Evolutionary conservation across 805 yeast species (phyloP).

Genomic region (Candida montana): DNA sequence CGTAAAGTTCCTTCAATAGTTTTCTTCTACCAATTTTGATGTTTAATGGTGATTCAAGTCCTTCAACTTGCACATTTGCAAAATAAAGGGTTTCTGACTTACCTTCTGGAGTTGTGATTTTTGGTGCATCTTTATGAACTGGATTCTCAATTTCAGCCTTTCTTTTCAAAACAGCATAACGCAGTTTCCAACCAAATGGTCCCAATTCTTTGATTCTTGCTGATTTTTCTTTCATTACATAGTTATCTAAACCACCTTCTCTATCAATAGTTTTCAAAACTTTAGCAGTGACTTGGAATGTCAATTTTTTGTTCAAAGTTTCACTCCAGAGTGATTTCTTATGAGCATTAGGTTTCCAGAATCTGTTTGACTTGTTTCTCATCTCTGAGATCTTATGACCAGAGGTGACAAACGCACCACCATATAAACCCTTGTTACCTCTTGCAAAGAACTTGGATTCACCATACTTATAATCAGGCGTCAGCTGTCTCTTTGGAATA

Average conservation of each 20-base stretch:
- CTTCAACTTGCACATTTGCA: constrained; percentile 33
- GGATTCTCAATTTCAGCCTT: constrained; percentile 36
- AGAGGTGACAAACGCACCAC: constrained; percentile 74
- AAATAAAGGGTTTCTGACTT: constrained; percentile 41
- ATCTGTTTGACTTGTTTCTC: constrained; percentile 63
- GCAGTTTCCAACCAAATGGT: constrained; percentile 84
- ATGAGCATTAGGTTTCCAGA: constrained; percentile 83
- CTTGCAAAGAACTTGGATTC: constrained; percentile 75
- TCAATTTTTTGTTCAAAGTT: constrained; percentile 47
- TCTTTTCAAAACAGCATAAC: constrained; percentile 60
- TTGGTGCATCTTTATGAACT: constrained; percentile 32
- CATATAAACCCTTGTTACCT: constrained; percentile 83
- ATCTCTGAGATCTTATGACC: constrained; percentile 78
- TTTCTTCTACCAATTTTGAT: constrained; percentile 62
- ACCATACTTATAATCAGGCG: constrained; percentile 74
- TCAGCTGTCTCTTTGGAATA: constrained; percentile 39
- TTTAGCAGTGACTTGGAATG: constrained; percentile 64
- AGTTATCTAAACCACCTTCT: constrained; percentile 94
- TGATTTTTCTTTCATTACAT: constrained; percentile 77
- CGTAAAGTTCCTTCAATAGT: constrained; percentile 50
- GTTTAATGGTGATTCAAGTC: constrained; percentile 36
- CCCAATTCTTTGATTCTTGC: constrained; percentile 93
- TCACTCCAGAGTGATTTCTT: constrained; percentile 81
- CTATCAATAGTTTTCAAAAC: constrained; percentile 83
- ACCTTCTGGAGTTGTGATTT: constrained; percentile 27